Conservation (phyloP, 228 moss, liverwort and hornwort genomes). For the Sphagnum fallax region DNA sequence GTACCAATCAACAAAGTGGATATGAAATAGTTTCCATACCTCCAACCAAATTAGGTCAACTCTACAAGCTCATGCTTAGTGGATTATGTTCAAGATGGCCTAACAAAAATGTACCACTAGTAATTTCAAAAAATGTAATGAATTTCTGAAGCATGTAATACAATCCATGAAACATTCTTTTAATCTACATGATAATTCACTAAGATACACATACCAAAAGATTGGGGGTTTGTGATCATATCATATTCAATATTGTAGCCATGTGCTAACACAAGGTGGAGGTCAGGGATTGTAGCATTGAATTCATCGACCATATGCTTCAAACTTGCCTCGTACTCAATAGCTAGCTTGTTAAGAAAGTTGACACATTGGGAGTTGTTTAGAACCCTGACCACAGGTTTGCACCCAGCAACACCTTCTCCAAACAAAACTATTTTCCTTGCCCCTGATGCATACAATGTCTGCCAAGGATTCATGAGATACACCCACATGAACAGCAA, state of each 20-base stretch:
- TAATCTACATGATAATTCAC: no score
- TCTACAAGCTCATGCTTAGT: no score
- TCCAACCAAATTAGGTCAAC: no score
- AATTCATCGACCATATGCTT: constrained; percentile 24
- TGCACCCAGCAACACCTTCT: constrained; percentile 30
- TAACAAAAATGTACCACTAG: no score
- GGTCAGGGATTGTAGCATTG: constrained; percentile 7
- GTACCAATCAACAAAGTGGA: not conserved
- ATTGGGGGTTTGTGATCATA: constrained; percentile 20
- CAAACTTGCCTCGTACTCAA: constrained; percentile 19
- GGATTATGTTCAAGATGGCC: no score
- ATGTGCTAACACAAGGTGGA: constrained; percentile 22
- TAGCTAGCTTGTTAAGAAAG: constrained; percentile 22
- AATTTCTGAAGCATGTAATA: no score
- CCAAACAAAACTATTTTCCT: constrained; percentile 29
- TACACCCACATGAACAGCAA: not conserved
- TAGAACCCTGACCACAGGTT: constrained; percentile 19
- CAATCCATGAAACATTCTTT: no score
- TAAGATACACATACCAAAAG: constrained; percentile 11
- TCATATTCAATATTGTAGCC: constrained; percentile 11
- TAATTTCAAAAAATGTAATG: no score
- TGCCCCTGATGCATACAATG: constrained; percentile 23
- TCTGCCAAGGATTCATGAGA: constrained; percentile 7
- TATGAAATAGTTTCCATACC: no score
- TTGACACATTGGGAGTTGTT: constrained; percentile 20